phyloP scores from a whole-genome alignment of 2,329 filamentous ascomycete species.

The Cytospora mali region DNA sequence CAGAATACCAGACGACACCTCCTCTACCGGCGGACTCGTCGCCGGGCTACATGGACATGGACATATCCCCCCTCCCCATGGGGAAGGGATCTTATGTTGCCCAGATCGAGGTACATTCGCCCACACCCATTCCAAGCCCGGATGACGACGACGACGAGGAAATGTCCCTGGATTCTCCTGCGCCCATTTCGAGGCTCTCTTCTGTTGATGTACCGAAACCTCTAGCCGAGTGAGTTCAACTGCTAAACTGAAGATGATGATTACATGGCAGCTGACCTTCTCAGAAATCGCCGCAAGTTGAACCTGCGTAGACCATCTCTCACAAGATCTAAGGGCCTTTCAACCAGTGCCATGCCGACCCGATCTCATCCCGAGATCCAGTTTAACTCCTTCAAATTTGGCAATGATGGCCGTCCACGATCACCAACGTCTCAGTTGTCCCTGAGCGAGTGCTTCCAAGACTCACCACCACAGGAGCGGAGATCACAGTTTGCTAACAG shows the following conservation, averaged over 20 bases:
- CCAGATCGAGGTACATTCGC: slow-evolving; percentile 70
- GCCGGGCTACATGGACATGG: slow-evolving; percentile 75
- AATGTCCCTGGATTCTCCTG: slow-evolving; percentile 61
- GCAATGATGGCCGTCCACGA: slow-evolving; percentile 45
- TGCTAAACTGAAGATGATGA: background rate
- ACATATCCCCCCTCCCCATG: slow-evolving; percentile 90
- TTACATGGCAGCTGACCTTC: slow-evolving; percentile 31
- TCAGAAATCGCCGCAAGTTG: slow-evolving; percentile 64
- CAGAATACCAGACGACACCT: slow-evolving; percentile 80
- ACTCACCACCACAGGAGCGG: slow-evolving; percentile 75
- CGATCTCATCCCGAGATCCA: slow-evolving; percentile 65
- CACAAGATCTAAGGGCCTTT: slow-evolving; percentile 72
- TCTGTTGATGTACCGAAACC: slow-evolving; percentile 54
- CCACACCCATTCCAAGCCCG: slow-evolving; percentile 62
- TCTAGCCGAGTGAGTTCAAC: slow-evolving; percentile 55
- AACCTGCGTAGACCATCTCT: slow-evolving; percentile 74
- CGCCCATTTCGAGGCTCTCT: slow-evolving; percentile 49
- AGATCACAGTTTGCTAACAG: slow-evolving; percentile 64
- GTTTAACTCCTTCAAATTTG: slow-evolving; percentile 76
- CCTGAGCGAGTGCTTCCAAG: slow-evolving; percentile 77
- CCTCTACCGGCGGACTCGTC: slow-evolving; percentile 79
- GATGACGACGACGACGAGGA: slow-evolving; percentile 45
- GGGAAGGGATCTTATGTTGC: slow-evolving; percentile 68
- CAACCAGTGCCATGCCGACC: slow-evolving; percentile 65
- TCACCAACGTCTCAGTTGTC: slow-evolving; percentile 65